These are phyloP conservation scores for Hypoxylon sp. DNA, from an alignment of 2,329 filamentous ascomycete species.

Conservation along the genomic window DNA sequence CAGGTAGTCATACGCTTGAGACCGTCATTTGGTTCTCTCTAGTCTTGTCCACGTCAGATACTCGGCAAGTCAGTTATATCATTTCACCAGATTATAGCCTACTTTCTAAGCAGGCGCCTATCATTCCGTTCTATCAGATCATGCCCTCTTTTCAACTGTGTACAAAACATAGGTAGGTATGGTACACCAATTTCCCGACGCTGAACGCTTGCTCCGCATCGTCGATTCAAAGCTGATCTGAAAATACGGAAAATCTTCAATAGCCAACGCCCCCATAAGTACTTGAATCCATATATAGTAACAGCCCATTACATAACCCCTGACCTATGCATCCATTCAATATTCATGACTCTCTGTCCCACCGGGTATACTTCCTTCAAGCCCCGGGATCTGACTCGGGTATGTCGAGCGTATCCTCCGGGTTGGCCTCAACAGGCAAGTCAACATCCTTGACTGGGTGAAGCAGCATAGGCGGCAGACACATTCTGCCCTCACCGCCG, in stretches of 20 bases:
- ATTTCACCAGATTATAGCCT: slow-evolving; percentile 27
- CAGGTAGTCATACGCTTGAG: neutral
- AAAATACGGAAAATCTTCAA: slow-evolving; percentile 12
- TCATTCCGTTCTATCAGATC: slow-evolving; percentile 13
- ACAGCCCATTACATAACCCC: slow-evolving; percentile 18
- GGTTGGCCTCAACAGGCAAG: slow-evolving; percentile 70
- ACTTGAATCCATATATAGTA: slow-evolving; percentile 25
- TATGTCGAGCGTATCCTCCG: slow-evolving; percentile 58
- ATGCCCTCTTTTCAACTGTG: slow-evolving; percentile 14
- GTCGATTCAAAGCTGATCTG: slow-evolving; percentile 6
- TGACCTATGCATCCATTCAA: slow-evolving; percentile 26
- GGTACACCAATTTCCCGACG: slow-evolving; percentile 13
- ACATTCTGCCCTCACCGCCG: slow-evolving; percentile 87
- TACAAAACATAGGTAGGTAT: slow-evolving; percentile 24
- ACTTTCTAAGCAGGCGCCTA: slow-evolving; percentile 18
- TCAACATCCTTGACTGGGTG: slow-evolving; percentile 88
- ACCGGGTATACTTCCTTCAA: slow-evolving; percentile 41
- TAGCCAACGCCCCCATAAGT: slow-evolving; percentile 36
- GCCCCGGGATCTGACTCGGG: slow-evolving; percentile 65
- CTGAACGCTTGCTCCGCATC: slow-evolving; percentile 32
- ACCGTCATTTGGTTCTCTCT: neutral
- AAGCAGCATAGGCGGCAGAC: slow-evolving; percentile 87
- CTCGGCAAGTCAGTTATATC: neutral
- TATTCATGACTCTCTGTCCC: neutral
- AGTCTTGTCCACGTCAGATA: neutral